Evolutionary conservation across 2,329 filamentous ascomycete genomes (phyloP), one percentile per base, ranked within the genome.

Genomic region (Aspergillus novofumigatus): DNA sequence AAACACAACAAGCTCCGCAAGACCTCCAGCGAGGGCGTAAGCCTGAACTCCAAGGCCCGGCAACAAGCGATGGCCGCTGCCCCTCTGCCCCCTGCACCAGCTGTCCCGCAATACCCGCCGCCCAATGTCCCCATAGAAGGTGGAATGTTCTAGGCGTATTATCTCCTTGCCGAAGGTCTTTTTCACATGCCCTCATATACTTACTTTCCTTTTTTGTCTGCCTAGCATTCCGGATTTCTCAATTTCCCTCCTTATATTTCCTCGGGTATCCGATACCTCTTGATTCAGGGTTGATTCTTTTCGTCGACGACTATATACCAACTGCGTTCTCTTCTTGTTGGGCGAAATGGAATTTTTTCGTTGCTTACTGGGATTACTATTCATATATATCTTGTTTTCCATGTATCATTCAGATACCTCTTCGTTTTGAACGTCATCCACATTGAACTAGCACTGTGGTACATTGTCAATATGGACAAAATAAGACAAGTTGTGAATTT

Each of bases 21-120:
- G 65, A 75, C 73, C 11, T 78, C 77, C 5, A 82, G 79, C 59
- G 80, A 82, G 61, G 79, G 79, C 25, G 79, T 75, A 21, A 78
- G 75, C 53, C 67, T 83, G 56, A 75, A 79, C 52, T 72, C 71
- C 6, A 74, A 72, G 49, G 75, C 78, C n/a, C 69, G 76, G 28
- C 75, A 77, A 55, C 75, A 77, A 53, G 65, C 70, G 17, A 67
- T 74, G 59, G 61, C 67, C 51, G 64, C 64, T 52, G 63, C 63
- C 4, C 25, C 51, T 35, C 64, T 35, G 32, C 32, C 32, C 11
- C 32, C 63, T 49, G 60, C 65, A 3, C 69, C 72, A 2, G 67
- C 70, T 14, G 56, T 73, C n/a, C 69, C 72, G n/a, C 61, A 69
- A 21, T 66, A 70, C 28, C 67, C 69, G 21, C 69, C 67, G 2